phyloP scores from a whole-genome alignment of 495 filamentous ascomycete species.

The Xylaria nigripes region DNA sequence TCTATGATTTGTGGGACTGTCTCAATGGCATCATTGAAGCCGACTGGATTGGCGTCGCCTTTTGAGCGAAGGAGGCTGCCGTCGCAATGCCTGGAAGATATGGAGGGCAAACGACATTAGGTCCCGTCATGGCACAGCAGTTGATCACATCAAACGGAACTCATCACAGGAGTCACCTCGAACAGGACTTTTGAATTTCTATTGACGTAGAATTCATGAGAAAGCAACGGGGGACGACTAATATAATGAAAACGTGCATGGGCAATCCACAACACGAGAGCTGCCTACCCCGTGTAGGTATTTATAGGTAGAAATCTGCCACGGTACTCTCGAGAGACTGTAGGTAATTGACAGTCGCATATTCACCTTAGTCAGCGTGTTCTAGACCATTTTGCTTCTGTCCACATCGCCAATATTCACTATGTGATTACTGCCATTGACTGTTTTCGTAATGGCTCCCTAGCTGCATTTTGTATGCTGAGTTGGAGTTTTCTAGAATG shows the following conservation, averaged over 20 bases:
- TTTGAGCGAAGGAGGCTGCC: background rate
- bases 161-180: background rate
- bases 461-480: no score
- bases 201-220: conserved; percentile 2
- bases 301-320: background rate
- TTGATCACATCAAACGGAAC: background rate
- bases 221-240: conserved; percentile 1
- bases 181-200: background rate
- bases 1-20: background rate
- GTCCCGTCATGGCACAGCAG: background rate
- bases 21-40: background rate
- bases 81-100: background rate
- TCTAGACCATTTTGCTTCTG: background rate
- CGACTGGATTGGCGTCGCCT: background rate
- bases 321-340: background rate
- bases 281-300: background rate
- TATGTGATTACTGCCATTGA: no score
- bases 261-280: conserved; percentile 1
- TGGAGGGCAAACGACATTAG: background rate
- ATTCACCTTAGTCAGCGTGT: background rate
- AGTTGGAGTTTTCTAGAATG: no score
- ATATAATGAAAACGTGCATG: background rate
- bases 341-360: background rate
- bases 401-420: background rate
- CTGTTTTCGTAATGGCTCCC: no score